Percentiles rank a stretch among this genome's conserved stretches.
Evolutionary conservation across 371 early-diverging fungal genomes (phyloP).

Genomic region (Basidiobolus meristosporus): DNA sequence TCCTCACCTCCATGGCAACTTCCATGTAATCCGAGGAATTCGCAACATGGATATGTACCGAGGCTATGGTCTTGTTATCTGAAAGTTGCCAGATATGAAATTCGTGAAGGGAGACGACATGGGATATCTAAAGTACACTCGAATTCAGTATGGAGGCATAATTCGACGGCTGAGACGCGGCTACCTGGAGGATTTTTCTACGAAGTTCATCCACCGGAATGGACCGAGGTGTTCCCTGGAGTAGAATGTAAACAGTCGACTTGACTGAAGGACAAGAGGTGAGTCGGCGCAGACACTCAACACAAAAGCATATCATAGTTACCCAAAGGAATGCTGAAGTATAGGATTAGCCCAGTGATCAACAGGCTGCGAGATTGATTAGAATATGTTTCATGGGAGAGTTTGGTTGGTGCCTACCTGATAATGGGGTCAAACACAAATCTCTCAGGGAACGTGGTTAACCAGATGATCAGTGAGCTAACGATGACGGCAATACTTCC

Average conservation of each 20-base stretch:
- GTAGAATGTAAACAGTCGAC: constrained; percentile 57
- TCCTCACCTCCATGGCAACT: constrained; percentile 45
- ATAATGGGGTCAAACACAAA: constrained; percentile 64
- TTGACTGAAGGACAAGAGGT: constrained; percentile 33
- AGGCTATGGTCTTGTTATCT: constrained; percentile 64
- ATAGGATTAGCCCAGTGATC: constrained; percentile 22
- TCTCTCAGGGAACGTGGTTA: constrained; percentile 37
- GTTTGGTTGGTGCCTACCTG: constrained; percentile 3
- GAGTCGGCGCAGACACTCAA: no score
- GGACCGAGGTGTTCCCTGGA: constrained; percentile 65
- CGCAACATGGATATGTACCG: constrained; percentile 58
- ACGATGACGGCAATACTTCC: constrained; percentile 83
- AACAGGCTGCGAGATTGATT: background rate
- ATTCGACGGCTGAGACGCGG: constrained; percentile 9
- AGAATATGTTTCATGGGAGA: constrained; percentile 13
- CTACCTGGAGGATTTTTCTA: constrained; percentile 6
- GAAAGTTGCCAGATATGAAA: constrained; percentile 89
- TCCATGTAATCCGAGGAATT: constrained; percentile 30
- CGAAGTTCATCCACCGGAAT: constrained; percentile 25
- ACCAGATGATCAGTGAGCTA: constrained; percentile 62
- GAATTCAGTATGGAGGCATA: background rate
- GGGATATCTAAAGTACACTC: constrained; percentile 18
- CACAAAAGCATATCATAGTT: no score
- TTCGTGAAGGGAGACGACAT: constrained; percentile 67
- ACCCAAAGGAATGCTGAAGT: constrained; percentile 27